Base-by-base conservation (phyloP, 257 asterid species). In the Nicotiana attenuata region DNA sequence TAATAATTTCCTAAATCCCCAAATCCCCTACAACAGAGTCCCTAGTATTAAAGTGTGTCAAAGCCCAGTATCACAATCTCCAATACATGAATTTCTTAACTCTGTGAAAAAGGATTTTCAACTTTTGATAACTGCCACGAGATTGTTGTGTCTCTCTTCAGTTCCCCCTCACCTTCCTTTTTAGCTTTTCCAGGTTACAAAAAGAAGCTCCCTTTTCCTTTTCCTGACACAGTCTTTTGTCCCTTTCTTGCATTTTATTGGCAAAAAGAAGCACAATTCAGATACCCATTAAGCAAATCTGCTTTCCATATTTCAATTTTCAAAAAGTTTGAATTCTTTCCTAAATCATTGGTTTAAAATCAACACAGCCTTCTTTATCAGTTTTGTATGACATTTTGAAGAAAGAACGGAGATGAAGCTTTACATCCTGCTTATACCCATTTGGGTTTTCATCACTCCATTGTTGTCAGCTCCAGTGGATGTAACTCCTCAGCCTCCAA, bases 91-190 rank as follows among this genome's bases (percentile, higher is more conserved):
- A 63, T 22, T 79, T 86, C 92, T 92, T 90, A 92, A 89, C 85
- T 67, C 50, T 79, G 80, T 83, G 76, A 24, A 77, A 79, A 76
- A 65, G 80, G 35, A 22, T 69, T 76, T 78, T 83, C 77, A 61
- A 17, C 88, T 85, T 90, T 91, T 91, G 88, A 87, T 89, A 92
- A 92, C 97, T 86, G 88, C 97, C 97, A 91, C 98, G 91, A 83
- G 97, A 94, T 90, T 89, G 59, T 80, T 65, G 91, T 85, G 94
- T 91, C 89, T 76, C 84, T 85, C 91, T 87, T 66, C 50, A 41
- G 50, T 41, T 89, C 87, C 86, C n/a, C 7, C 82, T 82, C 90
- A 85, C 86, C 28, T 87, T 67, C 84, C 85, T 86, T 69, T 56
- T 52, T 50, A 47, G 57, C 88, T 87, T 87, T 87, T 86, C 83